phyloP scores from a whole-genome alignment of 441 rosid genomes.

The Gossypium armourianum region DNA sequence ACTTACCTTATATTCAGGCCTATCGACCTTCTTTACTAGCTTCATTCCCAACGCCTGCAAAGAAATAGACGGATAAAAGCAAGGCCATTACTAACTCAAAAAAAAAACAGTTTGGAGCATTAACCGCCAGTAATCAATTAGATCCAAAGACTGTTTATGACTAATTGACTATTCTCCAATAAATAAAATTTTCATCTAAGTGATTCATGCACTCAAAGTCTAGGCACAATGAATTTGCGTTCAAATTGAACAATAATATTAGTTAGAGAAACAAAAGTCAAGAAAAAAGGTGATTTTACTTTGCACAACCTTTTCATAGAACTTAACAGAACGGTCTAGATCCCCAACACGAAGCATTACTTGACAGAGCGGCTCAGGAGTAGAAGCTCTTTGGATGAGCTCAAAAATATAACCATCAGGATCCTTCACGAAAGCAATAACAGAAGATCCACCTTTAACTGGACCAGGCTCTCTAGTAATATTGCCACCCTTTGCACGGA shows the following conservation, averaged over 20 bases:
- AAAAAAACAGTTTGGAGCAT: not conserved
- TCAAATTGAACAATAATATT: not conserved
- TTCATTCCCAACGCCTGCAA: conserved; percentile 84
- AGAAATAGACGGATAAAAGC: conserved; percentile 1
- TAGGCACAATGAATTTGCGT: not conserved
- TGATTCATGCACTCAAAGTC: too few species aligned
- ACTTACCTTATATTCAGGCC: conserved; percentile 69
- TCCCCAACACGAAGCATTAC: conserved; percentile 95
- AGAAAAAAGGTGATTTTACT: not conserved
- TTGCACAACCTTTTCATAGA: conserved; percentile 60
- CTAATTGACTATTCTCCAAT: too few species aligned
- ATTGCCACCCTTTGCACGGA: conserved; percentile 68
- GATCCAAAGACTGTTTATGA: too few species aligned
- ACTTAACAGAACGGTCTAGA: conserved; percentile 66
- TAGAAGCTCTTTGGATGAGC: conserved; percentile 74
- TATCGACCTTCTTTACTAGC: conserved; percentile 57
- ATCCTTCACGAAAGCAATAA: conserved; percentile 88
- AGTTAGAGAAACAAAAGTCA: not conserved
- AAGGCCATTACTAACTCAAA: not conserved
- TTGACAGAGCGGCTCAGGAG: conserved; percentile 92
- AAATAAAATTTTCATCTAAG: too few species aligned
- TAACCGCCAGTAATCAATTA: not conserved
- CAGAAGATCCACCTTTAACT: conserved; percentile 65
- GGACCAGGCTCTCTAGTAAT: conserved; percentile 90
- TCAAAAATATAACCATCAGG: conserved; percentile 89